phyloP scores from a whole-genome alignment of 768 basidiomycete genomes.

The Clavulina sp. region DNA sequence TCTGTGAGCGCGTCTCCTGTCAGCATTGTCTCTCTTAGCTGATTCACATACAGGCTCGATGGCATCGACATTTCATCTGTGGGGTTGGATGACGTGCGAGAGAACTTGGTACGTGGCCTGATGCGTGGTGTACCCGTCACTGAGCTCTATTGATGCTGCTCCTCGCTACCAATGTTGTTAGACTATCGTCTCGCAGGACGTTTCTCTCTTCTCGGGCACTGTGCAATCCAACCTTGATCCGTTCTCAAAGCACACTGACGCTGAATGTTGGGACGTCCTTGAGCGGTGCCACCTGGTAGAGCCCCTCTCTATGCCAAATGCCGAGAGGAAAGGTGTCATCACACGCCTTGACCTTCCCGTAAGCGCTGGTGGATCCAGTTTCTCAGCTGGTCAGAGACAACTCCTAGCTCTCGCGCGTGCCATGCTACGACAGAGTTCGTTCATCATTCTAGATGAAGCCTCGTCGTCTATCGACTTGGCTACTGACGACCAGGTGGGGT shows the following conservation, averaged over 20 bases:
- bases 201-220: constrained; percentile 55
- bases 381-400: constrained; percentile 61
- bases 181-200: constrained; percentile 64
- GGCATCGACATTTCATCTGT: constrained; percentile 42
- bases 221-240: constrained; percentile 60
- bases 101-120: constrained; percentile 29
- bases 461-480: constrained; percentile 56
- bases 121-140: no score
- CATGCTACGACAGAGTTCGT: constrained; percentile 39
- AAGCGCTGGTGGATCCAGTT: constrained; percentile 36
- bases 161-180: constrained; percentile 14
- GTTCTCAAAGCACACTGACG: constrained; percentile 35
- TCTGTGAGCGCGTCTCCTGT: constrained; percentile 27
- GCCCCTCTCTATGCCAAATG: constrained; percentile 8
- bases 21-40: constrained; percentile 14
- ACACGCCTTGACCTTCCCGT: constrained; percentile 42
- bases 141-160: neutral
- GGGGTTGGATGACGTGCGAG: constrained; percentile 51
- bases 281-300: constrained; percentile 39
- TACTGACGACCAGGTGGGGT: constrained; percentile 44
- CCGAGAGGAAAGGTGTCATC: constrained; percentile 5
- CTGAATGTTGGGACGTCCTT: constrained; percentile 48
- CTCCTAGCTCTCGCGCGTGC: constrained; percentile 54
- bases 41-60: constrained; percentile 7
- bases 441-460: constrained; percentile 64